Conservation (phyloP, 345 rosid species). For the Erucastrum elatum region DNA sequence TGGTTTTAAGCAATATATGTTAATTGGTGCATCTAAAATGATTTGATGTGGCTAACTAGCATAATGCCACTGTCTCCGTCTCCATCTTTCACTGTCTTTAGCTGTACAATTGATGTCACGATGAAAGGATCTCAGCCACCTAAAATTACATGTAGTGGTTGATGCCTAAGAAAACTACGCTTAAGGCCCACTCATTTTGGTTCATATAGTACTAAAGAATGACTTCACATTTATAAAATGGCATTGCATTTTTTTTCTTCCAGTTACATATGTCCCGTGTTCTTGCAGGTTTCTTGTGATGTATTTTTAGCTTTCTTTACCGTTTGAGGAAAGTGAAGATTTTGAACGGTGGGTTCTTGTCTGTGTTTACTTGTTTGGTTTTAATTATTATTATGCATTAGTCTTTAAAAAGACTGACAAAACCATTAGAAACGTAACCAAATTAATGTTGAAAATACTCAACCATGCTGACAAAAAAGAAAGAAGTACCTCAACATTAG, state of each 20-base stretch:
- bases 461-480: background rate
- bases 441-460: background rate
- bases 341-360: conserved; percentile 25
- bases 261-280: background rate
- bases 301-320: conserved; percentile 16
- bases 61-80: conserved; percentile 6
- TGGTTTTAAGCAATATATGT: conserved; percentile 2
- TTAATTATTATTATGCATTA: background rate
- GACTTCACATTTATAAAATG: background rate
- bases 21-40: background rate
- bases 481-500: conserved; percentile 5
- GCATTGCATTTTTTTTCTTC: background rate
- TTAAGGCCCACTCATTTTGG: conserved; percentile 17
- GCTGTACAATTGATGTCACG: conserved; percentile 37
- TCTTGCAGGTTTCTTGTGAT: conserved; percentile 22
- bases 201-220: conserved; percentile 22
- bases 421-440: background rate
- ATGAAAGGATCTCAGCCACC: conserved; percentile 14
- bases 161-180: conserved; percentile 18
- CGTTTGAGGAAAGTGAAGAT: conserved; percentile 54
- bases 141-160: conserved; percentile 35
- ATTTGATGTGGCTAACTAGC: conserved; percentile 4
- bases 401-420: conserved; percentile 10
- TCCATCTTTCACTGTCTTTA: conserved; percentile 26
- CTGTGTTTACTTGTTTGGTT: background rate